Base-by-base conservation (phyloP, 2,329 filamentous ascomycete species). In the Fusarium ramigenum region DNA sequence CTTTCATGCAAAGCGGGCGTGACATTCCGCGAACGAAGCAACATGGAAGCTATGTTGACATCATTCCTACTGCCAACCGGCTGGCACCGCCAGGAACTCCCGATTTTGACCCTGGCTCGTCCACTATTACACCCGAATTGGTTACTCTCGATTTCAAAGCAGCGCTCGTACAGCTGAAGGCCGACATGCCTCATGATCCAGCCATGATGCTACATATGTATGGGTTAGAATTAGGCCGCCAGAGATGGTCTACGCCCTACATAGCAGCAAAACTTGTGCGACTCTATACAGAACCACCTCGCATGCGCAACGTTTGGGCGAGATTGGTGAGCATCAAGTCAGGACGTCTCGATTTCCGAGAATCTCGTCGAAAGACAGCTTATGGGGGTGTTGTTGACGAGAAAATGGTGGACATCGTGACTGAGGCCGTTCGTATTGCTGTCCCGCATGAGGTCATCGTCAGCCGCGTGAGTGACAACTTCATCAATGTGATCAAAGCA, bases 391-490 rank as follows among this genome's bases (percentile, higher is more conserved):
- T 90, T 49, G 85, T 90, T 2, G 91, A 95, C 34, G 94, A 97
- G 69, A 94, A 90, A 73, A 93, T 95, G 58, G 90, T 98, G 62
- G 96, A 99, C 80, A 82, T 98, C 14, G 91, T 90, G 44, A 90
- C 93, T 1, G 96, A 98, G 75, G 95, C 95, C 15, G 93, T 98
- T 69, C 91, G 96, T 18, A 81, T 98, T 49, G 94, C 92, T 10
- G 91, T 99, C 16, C 96, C 97, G 4, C 95, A 98, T 82, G 95
- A 97, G 77, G 89, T 99, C 75, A 90, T 97, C 30, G 88, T 98
- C 78, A 93, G 96, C 82, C 92, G 92, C 69, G 92, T 99, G 69
- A 93, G 96, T n/a, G 96, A 99, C 83, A 99, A 98, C 78, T 85
- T 97, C 58, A 90, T 93, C 76, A 99, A 98, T 77, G 91, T 93